Evolutionary conservation across 352 stramenopile genomes (phyloP).

Genomic region (Phytophthora pistaciae): DNA sequence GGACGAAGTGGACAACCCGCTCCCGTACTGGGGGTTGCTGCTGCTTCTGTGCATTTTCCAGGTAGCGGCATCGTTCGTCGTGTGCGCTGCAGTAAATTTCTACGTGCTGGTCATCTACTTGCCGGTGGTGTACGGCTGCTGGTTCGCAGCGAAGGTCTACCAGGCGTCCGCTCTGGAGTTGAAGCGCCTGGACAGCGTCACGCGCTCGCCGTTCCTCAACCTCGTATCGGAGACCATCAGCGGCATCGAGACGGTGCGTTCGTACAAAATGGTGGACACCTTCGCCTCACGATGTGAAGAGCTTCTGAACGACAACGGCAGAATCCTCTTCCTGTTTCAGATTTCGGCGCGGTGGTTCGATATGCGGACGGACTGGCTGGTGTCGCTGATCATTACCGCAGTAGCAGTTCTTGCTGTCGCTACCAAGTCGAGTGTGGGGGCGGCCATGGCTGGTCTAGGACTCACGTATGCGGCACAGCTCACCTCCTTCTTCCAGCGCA

Average conservation of each 20-base stretch:
- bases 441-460: conserved; percentile 35
- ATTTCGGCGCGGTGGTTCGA: conserved; percentile 89
- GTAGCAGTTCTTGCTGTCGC: conserved; percentile 91
- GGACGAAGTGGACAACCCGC: conserved; percentile 62
- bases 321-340: conserved; percentile 46
- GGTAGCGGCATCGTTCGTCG: conserved; percentile 32
- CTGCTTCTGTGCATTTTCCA: conserved; percentile 49
- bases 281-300: conserved; percentile 44
- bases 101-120: conserved; percentile 58
- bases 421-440: conserved; percentile 43
- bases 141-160: conserved; percentile 76
- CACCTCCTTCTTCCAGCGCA: conserved; percentile 47
- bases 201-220: conserved; percentile 91
- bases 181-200: conserved; percentile 96
- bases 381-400: conserved; percentile 85
- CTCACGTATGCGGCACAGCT: conserved; percentile 46
- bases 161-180: conserved; percentile 85
- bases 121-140: conserved; percentile 34
- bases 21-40: conserved; percentile 57
- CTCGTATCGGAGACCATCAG: conserved; percentile 93
- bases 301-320: conserved; percentile 45
- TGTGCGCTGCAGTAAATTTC: conserved; percentile 49
- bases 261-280: conserved; percentile 52
- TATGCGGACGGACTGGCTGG: conserved; percentile 85
- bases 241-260: conserved; percentile 94